These are phyloP conservation scores for Carex kokanica DNA, from an alignment of 176 grass and related monocot genomes.

Conservation along the genomic window DNA sequence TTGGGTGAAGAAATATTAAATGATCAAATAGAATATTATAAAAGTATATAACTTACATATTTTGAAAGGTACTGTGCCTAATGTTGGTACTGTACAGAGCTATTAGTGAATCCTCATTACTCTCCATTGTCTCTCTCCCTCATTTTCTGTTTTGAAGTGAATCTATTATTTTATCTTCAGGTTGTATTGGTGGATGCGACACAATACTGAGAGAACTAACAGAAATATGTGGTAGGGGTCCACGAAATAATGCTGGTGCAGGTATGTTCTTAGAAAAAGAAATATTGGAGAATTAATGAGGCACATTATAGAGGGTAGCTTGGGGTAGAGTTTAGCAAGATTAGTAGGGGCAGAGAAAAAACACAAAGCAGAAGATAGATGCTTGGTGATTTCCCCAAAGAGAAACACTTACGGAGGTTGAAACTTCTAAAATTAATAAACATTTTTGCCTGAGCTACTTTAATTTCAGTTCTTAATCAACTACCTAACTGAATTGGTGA, in stretches of 20 bases:
- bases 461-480: background rate
- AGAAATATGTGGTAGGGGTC: conserved; percentile 65
- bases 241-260: conserved; percentile 45
- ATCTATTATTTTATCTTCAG: conserved; percentile 33
- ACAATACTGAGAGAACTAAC: conserved; percentile 72
- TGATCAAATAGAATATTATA: background rate
- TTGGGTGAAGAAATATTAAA: background rate
- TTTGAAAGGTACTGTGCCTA: background rate
- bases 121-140: background rate
- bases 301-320: background rate
- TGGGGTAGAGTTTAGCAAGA: background rate
- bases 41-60: background rate
- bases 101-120: background rate
- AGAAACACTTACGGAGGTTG: background rate
- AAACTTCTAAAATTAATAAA: background rate
- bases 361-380: background rate
- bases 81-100: background rate
- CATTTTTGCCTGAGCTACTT: background rate
- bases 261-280: conserved; percentile 37
- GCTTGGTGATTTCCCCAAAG: background rate
- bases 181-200: conserved; percentile 94
- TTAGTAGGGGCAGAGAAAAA: background rate
- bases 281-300: background rate
- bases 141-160: conserved; percentile 20
- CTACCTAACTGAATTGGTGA: background rate